Evolutionary conservation across 2,329 filamentous ascomycete species (phyloP).

Genomic region (Colletotrichum acutatum): DNA sequence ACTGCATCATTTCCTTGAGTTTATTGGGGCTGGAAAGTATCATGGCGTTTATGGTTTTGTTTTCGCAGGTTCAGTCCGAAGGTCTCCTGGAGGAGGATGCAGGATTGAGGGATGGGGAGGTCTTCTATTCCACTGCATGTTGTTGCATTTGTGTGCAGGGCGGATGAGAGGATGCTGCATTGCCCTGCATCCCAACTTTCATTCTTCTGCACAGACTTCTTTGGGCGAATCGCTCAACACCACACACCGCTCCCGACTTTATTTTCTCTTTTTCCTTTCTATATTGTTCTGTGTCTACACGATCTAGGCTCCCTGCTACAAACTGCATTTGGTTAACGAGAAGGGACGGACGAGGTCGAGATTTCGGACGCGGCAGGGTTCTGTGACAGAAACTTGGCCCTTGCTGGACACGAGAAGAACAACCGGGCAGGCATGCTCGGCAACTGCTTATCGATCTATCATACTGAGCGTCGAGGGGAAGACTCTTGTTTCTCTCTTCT

Average conservation of each 20-base stretch:
- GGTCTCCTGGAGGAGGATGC: background rate
- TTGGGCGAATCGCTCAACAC: slow-evolving; percentile 10
- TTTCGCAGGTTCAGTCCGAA: background rate
- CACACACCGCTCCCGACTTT: slow-evolving; percentile 18
- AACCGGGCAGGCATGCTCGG: background rate
- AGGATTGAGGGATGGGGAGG: background rate
- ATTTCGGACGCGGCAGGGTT: slow-evolving; percentile 3
- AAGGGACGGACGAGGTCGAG: background rate
- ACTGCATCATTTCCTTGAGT: slow-evolving; percentile 36
- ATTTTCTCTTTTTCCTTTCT: background rate
- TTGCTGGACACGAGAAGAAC: background rate
- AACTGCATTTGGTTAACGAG: slow-evolving; percentile 20
- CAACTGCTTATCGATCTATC: background rate
- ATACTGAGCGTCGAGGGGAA: background rate
- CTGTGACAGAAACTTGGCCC: background rate
- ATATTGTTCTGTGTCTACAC: slow-evolving; percentile 29
- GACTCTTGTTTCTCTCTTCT: background rate
- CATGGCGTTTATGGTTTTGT: slow-evolving; percentile 26
- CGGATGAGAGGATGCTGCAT: slow-evolving; percentile 9
- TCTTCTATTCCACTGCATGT: background rate
- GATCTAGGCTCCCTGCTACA: slow-evolving; percentile 21
- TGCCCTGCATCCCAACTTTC: slow-evolving; percentile 20
- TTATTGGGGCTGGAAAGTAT: background rate
- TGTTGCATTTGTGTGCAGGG: slow-evolving; percentile 12
- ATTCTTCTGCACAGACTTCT: slow-evolving; percentile 6